Conservation (phyloP, 2,329 filamentous ascomycete genomes). For the Paecilomyces fulvus region DNA sequence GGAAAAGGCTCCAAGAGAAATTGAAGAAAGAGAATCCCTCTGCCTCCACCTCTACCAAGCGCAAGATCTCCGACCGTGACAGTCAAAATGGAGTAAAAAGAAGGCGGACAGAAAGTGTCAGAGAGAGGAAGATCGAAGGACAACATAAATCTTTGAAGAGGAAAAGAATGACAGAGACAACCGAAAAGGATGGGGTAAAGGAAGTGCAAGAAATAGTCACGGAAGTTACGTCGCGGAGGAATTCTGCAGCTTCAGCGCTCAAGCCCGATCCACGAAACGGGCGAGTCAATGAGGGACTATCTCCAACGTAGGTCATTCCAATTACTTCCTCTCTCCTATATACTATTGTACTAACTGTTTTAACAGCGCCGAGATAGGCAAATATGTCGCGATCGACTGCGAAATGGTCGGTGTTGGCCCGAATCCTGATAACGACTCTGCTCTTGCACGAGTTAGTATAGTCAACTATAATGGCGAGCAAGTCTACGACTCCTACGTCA, state of each 20-base stretch:
- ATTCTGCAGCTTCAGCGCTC: constrained; percentile 50
- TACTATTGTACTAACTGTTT: constrained; percentile 10
- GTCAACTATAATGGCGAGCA: constrained; percentile 92
- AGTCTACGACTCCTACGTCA: constrained; percentile 89
- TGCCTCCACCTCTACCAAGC: constrained; percentile 17
- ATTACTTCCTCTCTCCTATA: neutral
- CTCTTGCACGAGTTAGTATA: constrained; percentile 76
- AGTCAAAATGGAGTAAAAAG: constrained; percentile 26
- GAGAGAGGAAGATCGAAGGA: constrained; percentile 16
- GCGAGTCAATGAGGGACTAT: constrained; percentile 56
- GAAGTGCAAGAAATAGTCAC: constrained; percentile 53
- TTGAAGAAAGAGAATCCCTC: constrained; percentile 25
- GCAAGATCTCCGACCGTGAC: constrained; percentile 25
- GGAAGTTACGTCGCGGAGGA: constrained; percentile 53
- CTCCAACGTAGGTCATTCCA: constrained; percentile 30
- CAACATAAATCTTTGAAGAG: constrained; percentile 13
- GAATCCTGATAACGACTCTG: constrained; percentile 57
- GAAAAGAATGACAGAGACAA: constrained; percentile 24
- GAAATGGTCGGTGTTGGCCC: constrained; percentile 87
- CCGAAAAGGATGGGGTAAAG: constrained; percentile 30
- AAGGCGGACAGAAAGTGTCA: constrained; percentile 15
- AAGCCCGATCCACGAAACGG: constrained; percentile 36
- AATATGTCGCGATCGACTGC: constrained; percentile 90
- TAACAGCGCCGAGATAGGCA: constrained; percentile 61
- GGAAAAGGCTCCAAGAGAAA: constrained; percentile 43